These are phyloP conservation scores for Dryas alaskensis DNA, from an alignment of 306 rosid genomes.

Conservation along the genomic window DNA sequence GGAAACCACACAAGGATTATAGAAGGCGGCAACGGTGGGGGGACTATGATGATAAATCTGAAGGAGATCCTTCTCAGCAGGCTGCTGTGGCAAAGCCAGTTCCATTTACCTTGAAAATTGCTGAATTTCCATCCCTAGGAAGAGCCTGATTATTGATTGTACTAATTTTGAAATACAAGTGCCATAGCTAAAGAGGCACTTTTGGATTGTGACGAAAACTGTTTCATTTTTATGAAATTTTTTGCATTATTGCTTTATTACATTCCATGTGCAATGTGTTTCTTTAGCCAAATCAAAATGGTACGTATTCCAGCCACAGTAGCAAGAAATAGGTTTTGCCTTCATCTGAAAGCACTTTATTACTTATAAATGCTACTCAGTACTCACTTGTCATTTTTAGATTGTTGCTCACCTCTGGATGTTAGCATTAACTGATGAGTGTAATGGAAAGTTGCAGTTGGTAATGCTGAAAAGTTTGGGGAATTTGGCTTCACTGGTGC, in stretches of 20 bases:
- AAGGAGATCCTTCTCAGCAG: background rate
- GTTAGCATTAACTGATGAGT: no score
- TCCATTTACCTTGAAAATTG: background rate
- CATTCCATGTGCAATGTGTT: background rate
- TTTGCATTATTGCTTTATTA: background rate
- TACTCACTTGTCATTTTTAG: no score
- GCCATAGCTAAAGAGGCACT: background rate
- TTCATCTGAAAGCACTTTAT: no score
- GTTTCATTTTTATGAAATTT: background rate
- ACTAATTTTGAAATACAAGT: background rate
- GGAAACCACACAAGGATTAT: background rate
- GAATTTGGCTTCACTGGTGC: slow-evolving; percentile 81
- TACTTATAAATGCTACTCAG: no score
- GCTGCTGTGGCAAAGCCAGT: background rate
- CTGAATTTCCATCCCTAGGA: background rate
- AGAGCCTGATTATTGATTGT: background rate
- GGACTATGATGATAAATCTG: background rate
- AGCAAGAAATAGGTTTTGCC: no score
- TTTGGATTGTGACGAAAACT: slow-evolving; percentile 4
- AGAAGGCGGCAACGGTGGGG: background rate
- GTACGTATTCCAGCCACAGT: no score
- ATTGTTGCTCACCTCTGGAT: no score
- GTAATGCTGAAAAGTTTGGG: slow-evolving; percentile 54
- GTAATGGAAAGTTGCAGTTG: no score
- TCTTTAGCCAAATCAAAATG: background rate